Evolutionary conservation across 495 filamentous ascomycete species (phyloP), one percentile per base, ranked within the genome.

Genomic region (Parmelia sp.): DNA sequence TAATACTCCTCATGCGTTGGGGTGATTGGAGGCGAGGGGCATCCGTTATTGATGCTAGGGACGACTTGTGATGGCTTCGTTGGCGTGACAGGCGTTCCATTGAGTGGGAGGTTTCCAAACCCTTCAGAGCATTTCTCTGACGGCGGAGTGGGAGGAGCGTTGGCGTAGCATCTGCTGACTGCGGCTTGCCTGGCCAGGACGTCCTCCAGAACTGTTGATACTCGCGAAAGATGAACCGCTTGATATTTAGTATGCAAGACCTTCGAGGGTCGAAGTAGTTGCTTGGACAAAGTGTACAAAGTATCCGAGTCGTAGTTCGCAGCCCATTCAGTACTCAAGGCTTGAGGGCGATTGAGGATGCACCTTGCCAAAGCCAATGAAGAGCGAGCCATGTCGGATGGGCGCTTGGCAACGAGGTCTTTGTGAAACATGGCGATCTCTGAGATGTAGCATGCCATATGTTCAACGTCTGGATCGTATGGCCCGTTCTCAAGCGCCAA

Each of bases 381-480:
- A 56, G 91, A 88, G 66, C 90, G 83, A 53, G 94, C 94, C 80
- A 97, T 89, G 66, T 95, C 86, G 6, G 92, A 96, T 25, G 94
- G 92, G 63, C 86, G 87, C 60, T 86, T 89, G 42, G 90, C 90
- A 60, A 99, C 91, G 71, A 97, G 97, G 61, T 97, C 95, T 70
- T 91, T 88, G 77, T 97, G 91, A 79, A 95, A 99, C 51, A 97
- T 78, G 33, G 92, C 90, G 70, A 97, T 91, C 76, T 99, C 94
- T 68, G 89, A 84, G 55, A 99, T 87, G 79, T 96, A 99, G 60
- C 89, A 82, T 21, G 94, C 86, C 89, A 97, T 92, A 72, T 96
- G 89, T 76, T 97, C 90, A 33, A 96, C 87, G 75, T 97, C 92
- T 36, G 84, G 80, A 75, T 96, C 91, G 70, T 83, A 84, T 9